These are phyloP conservation scores for Xenosphaeropsis pyriputrescens DNA, from an alignment of 2,329 filamentous ascomycete genomes.

Conservation along the genomic window DNA sequence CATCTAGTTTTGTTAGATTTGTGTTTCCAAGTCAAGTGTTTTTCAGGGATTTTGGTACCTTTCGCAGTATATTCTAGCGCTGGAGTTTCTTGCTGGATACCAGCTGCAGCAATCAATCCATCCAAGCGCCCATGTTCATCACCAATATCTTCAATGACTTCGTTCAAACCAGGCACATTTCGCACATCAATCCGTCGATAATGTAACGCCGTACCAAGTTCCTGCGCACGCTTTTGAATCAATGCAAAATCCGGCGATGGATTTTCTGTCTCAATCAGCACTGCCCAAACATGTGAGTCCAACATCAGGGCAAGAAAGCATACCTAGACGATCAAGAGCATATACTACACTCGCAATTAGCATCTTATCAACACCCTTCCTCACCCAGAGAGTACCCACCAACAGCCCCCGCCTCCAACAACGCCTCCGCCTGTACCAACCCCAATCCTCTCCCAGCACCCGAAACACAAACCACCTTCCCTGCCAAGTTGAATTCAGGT, in stretches of 20 bases:
- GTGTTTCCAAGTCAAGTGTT: too few species aligned
- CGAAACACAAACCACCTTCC: constrained; percentile 54
- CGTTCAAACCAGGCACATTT: constrained; percentile 42
- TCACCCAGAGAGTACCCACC: constrained; percentile 21
- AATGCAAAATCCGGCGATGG: constrained; percentile 42
- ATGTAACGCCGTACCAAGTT: constrained; percentile 47
- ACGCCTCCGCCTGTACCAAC: constrained; percentile 57
- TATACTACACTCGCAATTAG: constrained; percentile 16
- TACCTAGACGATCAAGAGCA: constrained; percentile 25
- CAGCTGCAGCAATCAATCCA: constrained; percentile 55
- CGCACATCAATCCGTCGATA: constrained; percentile 57
- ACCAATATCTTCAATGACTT: constrained; percentile 42
- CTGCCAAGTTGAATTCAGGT: constrained; percentile 55
- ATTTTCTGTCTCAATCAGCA: constrained; percentile 20
- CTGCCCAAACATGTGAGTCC: too few species aligned
- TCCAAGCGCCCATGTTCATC: constrained; percentile 46
- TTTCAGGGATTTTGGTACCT: neutral
- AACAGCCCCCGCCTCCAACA: constrained; percentile 61
- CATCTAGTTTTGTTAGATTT: constrained; percentile 8
- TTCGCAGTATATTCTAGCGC: constrained; percentile 50
- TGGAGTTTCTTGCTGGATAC: constrained; percentile 51
- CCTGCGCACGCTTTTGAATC: constrained; percentile 43
- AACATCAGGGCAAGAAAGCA: neutral
- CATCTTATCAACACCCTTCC: neutral
- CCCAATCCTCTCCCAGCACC: constrained; percentile 60